These are phyloP conservation scores for Aspergillus ustus DNA, from an alignment of 2,329 filamentous ascomycete species.

Conservation along the genomic window DNA sequence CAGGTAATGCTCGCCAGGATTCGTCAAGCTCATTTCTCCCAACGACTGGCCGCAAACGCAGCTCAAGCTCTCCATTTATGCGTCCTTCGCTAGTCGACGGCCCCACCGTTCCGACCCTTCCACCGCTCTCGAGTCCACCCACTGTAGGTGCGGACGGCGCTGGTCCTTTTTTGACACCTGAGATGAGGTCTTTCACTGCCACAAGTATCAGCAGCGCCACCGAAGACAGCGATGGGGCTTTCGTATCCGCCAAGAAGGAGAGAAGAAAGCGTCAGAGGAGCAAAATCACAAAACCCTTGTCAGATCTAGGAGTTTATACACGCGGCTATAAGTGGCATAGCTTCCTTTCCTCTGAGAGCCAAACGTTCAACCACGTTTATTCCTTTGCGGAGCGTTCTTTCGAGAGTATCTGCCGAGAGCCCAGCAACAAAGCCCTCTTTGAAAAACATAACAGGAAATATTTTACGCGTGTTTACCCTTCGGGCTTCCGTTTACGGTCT, in stretches of 20 bases:
- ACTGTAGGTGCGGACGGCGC: slow-evolving; percentile 55
- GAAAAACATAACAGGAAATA: slow-evolving; percentile 90
- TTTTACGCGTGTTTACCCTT: slow-evolving; percentile 93
- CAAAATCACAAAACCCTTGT: slow-evolving; percentile 84
- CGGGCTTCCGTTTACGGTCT: slow-evolving; percentile 78
- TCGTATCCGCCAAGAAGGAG: slow-evolving; percentile 56
- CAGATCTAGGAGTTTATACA: slow-evolving; percentile 81
- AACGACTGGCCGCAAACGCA: slow-evolving; percentile 57
- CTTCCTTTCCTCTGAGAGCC: slow-evolving; percentile 77
- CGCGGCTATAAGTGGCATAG: slow-evolving; percentile 80
- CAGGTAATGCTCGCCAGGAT: slow-evolving; percentile 52
- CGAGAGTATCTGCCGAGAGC: slow-evolving; percentile 75
- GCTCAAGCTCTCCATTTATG: slow-evolving; percentile 77
- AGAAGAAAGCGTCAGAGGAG: slow-evolving; percentile 70
- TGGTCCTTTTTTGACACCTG: slow-evolving; percentile 53
- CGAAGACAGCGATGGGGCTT: slow-evolving; percentile 75
- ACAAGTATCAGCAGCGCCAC: slow-evolving; percentile 63
- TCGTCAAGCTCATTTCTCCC: slow-evolving; percentile 41
- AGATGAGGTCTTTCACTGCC: slow-evolving; percentile 57
- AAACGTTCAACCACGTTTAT: slow-evolving; percentile 90
- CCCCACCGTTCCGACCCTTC: slow-evolving; percentile 52
- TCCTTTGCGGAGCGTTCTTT: slow-evolving; percentile 93
- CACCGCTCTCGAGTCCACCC: slow-evolving; percentile 57
- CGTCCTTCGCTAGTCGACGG: slow-evolving; percentile 67
- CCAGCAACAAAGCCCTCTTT: slow-evolving; percentile 75